phyloP scores from a whole-genome alignment of 106 monocot genomes.

The Posidonia australis region DNA sequence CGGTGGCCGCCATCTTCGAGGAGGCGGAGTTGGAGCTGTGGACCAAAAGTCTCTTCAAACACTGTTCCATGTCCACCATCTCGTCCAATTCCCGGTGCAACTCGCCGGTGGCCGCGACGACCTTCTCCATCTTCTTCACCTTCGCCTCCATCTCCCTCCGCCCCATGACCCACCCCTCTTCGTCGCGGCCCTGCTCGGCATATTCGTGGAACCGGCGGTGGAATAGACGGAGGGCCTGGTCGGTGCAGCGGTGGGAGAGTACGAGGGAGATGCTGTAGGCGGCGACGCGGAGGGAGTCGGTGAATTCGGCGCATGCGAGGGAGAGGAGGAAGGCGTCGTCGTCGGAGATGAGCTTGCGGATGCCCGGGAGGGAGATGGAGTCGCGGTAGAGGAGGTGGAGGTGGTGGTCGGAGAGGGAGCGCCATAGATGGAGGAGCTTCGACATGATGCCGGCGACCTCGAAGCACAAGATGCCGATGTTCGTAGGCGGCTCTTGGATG shows the following conservation, averaged over 20 bases:
- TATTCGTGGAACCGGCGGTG: constrained; percentile 14
- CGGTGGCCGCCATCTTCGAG: constrained; percentile 16
- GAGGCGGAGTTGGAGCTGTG: background rate
- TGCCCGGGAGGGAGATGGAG: constrained; percentile 34
- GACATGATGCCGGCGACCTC: constrained; percentile 70
- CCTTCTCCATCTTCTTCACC: constrained; percentile 49
- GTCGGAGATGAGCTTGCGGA: constrained; percentile 57
- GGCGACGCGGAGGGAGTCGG: constrained; percentile 34
- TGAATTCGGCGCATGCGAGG: constrained; percentile 55
- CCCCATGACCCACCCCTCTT: constrained; percentile 28
- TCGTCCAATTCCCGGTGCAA: constrained; percentile 52
- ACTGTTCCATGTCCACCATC: constrained; percentile 43
- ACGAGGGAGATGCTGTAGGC: constrained; percentile 14
- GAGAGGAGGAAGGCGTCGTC: constrained; percentile 57
- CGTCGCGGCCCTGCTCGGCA: constrained; percentile 27
- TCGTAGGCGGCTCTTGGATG: background rate
- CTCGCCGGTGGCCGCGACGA: constrained; percentile 23
- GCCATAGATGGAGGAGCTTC: constrained; percentile 56
- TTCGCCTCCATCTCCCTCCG: constrained; percentile 60
- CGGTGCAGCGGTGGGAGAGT: constrained; percentile 26
- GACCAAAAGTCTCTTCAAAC: constrained; percentile 23
- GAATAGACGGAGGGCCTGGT: constrained; percentile 32
- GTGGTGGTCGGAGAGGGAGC: constrained; percentile 49
- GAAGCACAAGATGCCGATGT: constrained; percentile 53
- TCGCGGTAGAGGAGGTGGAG: constrained; percentile 40